Evolutionary conservation across 139 green algal species (phyloP).

Genomic region (Zygnema cylindricum): DNA sequence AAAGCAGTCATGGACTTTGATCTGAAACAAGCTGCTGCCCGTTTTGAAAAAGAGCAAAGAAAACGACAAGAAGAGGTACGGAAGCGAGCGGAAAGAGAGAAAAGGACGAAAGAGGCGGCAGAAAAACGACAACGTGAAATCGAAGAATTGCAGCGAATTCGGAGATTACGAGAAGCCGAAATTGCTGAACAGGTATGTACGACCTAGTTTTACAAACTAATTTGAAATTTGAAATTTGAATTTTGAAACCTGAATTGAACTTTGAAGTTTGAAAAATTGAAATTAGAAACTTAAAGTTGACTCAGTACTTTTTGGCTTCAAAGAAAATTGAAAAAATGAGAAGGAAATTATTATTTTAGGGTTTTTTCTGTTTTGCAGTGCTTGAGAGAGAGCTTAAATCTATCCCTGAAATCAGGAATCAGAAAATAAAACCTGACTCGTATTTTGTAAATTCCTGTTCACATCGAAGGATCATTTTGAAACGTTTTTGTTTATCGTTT

Average conservation of each 20-base stretch:
- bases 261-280: not conserved
- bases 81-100: constrained; percentile 44
- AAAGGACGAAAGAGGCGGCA: constrained; percentile 35
- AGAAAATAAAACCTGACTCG: too few species aligned
- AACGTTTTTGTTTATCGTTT: too few species aligned
- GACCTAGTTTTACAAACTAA: not conserved
- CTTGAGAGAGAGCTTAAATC: constrained; percentile 1
- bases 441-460: too few species aligned
- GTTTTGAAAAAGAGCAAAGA: constrained; percentile 34
- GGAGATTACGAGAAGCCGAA: constrained; percentile 18
- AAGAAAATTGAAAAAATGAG: too few species aligned
- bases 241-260: not conserved
- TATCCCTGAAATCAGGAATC: too few species aligned
- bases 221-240: not conserved
- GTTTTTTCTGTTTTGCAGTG: not conserved
- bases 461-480: too few species aligned
- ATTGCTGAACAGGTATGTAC: constrained; percentile 36
- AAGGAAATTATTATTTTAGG: not conserved
- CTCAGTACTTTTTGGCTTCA: too few species aligned
- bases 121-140: constrained; percentile 23
- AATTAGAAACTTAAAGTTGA: not conserved
- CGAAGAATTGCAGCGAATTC: constrained; percentile 39
- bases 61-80: constrained; percentile 12
- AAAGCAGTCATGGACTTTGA: not conserved
- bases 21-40: not conserved